Conservation (phyloP, 768 basidiomycete genomes). For the Termitomyces sp. region DNA sequence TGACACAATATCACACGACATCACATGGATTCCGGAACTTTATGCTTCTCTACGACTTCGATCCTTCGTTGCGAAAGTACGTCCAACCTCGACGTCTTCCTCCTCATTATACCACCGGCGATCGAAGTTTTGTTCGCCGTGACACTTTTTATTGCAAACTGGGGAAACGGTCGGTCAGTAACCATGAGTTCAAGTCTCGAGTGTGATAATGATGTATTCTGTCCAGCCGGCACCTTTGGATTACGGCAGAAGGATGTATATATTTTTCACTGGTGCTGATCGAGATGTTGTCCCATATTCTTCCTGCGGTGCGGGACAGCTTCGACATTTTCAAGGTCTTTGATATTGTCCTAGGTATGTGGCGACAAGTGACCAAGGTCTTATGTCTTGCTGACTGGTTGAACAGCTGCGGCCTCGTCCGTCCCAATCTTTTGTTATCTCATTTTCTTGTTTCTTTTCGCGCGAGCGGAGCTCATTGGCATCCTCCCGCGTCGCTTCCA, state of each 20-base stretch:
- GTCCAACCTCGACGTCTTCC: constrained; percentile 34
- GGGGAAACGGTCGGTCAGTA: constrained; percentile 44
- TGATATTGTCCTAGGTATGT: constrained; percentile 59
- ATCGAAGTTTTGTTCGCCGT: constrained; percentile 58
- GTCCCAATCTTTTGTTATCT: constrained; percentile 61
- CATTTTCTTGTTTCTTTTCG: constrained; percentile 55
- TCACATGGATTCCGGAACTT: constrained; percentile 29
- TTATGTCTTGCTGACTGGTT: neutral
- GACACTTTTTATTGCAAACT: constrained; percentile 42
- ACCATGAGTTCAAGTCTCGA: neutral
- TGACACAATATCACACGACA: constrained; percentile 5
- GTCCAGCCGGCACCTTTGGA: constrained; percentile 47
- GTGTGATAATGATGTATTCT: neutral
- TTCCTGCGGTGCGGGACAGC: constrained; percentile 42
- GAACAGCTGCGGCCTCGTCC: constrained; percentile 51
- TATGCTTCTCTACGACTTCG: constrained; percentile 65
- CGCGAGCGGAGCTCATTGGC: constrained; percentile 43
- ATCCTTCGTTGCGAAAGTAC: constrained; percentile 67
- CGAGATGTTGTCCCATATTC: constrained; percentile 52
- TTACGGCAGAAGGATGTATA: constrained; percentile 56
- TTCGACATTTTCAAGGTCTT: constrained; percentile 40
- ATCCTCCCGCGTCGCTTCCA: constrained; percentile 46
- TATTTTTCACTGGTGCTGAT: constrained; percentile 55
- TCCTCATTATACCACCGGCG: constrained; percentile 56
- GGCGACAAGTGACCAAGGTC: neutral